phyloP scores from a whole-genome alignment of 2,329 filamentous ascomycete genomes.

The Colletotrichum tofieldiae region DNA sequence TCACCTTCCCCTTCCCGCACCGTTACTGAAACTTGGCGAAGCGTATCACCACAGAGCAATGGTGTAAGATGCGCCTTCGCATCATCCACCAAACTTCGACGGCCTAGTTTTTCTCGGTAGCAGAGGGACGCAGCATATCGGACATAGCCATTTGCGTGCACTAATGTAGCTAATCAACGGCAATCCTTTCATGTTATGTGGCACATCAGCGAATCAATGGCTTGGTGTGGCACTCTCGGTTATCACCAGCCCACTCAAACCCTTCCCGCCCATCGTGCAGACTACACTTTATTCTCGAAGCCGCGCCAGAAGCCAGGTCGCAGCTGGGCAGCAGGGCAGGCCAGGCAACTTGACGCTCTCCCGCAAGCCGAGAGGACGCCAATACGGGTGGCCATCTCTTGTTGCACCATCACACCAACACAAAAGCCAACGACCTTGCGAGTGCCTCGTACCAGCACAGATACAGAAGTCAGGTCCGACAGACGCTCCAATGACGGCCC shows the following conservation, averaged over 20 bases:
- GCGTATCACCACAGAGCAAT: background rate
- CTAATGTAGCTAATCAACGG: conserved; percentile 2
- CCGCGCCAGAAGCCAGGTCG: conserved; percentile 38
- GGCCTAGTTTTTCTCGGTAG: background rate
- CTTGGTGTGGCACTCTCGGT: conserved; percentile 26
- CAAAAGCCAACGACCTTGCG: conserved; percentile 16
- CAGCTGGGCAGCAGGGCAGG: conserved; percentile 5
- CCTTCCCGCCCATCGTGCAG: conserved; percentile 22
- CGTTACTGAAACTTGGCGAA: background rate
- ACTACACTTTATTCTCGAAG: conserved; percentile 39
- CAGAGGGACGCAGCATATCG: background rate
- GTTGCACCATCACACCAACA: conserved; percentile 24
- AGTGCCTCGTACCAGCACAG: conserved; percentile 27
- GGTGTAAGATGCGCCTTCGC: conserved; percentile 3
- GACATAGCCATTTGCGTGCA: background rate
- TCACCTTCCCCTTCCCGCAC: conserved; percentile 15
- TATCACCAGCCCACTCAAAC: conserved; percentile 16
- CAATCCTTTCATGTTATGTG: conserved; percentile 8
- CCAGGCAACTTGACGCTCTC: background rate
- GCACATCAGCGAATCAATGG: conserved; percentile 18
- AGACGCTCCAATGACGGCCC: conserved; percentile 29
- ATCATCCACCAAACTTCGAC: background rate
- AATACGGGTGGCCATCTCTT: background rate
- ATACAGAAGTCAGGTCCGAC: conserved; percentile 32
- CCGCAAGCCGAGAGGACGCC: conserved; percentile 17